Base-by-base conservation (phyloP, 139 green algal species). In the Haematococcus sp. region DNA sequence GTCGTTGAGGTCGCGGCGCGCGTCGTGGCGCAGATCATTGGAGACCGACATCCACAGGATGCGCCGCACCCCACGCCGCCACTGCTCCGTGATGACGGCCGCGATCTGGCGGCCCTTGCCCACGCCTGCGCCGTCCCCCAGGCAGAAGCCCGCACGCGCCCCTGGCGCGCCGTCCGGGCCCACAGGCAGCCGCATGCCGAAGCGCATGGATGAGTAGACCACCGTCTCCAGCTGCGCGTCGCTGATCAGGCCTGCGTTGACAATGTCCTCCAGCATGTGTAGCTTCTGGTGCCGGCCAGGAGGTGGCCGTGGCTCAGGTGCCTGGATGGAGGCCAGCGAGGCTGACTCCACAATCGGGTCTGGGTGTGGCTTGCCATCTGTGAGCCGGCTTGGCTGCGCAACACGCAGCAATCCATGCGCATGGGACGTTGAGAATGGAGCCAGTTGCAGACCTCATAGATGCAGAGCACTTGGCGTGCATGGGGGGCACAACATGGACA, bases 31-130 rank as follows among this genome's bases (percentile, higher is more conserved):
- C 55, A 95, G 81, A 65, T 94, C 90, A 40, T 81, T 82, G 60
- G 67, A 86, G 25, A 90, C 88, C 5, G 87, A 92, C 17, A 95
- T 60, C 92, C 92, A 97, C 73, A 97, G 71, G 28, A 81, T 55
- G 4, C 81, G 76, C 7, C 76, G 59, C 1, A 80, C 78, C 19
- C 85, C 84, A 11, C 34, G 63, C 28, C 58, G 23, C 79, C 79
- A 91, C 34, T 86, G 82, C 79, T 89, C 83, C 31, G 81, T 82
- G 46, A 91, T 85, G 19, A 87, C 68, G 0, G 68, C 74, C 0
- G 76, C 68, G 35, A 97, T 93, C 55, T 91, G 88, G 2, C 92
- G 75, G 0, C 90, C 93, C 73, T 94, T 97, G 65, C 92, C 92
- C 52, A 97, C 89, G 23, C 92, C 90, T 19, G 92, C 91, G 34